Base-by-base conservation (phyloP, 345 rosid species). In the Brassica cretica region DNA sequence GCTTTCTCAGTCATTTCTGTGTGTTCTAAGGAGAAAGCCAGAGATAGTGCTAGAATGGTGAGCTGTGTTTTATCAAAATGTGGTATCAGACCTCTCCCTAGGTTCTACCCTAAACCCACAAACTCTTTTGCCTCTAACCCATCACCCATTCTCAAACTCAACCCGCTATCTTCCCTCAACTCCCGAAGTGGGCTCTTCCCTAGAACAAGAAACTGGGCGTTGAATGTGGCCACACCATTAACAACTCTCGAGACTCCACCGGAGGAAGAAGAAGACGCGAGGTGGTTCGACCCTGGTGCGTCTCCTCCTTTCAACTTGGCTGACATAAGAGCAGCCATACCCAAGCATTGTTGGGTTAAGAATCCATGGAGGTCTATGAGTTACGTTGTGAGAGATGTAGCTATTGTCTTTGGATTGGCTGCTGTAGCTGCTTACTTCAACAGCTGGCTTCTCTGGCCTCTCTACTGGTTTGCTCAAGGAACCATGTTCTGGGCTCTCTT, bases 401-500 rank as follows among this genome's bases (percentile, higher is more conserved):
- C 71, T 0, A 82, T 89, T 33, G 95, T 91, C 37, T 78, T 89
- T 5, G 91, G 90, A 12, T 81, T 93, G 76, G 97, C 98, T 18
- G 90, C 92, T 39, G 93, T 79, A 12, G 97, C 95, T 76, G 85
- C 90, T 77, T 84, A 81, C 58, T 75, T 88, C 68, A 88, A 92
- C 74, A 84, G 77, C 29, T 92, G 94, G 97, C 63, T 82, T 53
- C 88, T 86, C 80, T 94, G 98, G 98, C 98, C 97, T 33, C 89
- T 94, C 55, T 94, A 92, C 66, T 94, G 98, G 98, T 37, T 82
- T n/a, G 91, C 88, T 71, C 98, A 94, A 75, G 98, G 97, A 44
- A 94, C 98, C 39, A 94, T 94, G 97, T 94, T 91, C 39, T 94
- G 98, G 98, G 98, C 94, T 73, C 87, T 94, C 71, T 94, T 94